phyloP scores from a whole-genome alignment of 345 rosid species.

The Cardiospermum halicacabum region DNA sequence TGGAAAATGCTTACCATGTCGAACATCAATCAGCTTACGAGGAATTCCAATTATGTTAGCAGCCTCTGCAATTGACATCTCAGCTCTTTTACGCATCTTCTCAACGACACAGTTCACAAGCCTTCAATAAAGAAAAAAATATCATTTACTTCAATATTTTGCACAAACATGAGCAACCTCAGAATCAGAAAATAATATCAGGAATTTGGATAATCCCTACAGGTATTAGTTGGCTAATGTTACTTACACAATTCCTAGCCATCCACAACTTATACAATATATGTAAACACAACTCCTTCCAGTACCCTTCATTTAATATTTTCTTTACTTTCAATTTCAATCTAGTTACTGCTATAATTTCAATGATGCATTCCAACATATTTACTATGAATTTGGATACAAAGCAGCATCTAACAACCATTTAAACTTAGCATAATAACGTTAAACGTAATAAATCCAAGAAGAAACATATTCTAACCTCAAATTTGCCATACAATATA shows the following conservation, averaged over 20 bases:
- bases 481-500: constrained; percentile 78
- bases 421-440: background rate
- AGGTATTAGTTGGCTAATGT: background rate
- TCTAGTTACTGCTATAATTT: background rate
- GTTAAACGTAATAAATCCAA: background rate
- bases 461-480: constrained; percentile 42
- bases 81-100: constrained; percentile 64
- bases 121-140: constrained; percentile 35
- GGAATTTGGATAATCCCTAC: background rate
- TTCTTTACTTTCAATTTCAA: background rate
- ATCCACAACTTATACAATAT: background rate
- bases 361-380: background rate
- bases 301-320: background rate
- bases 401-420: background rate
- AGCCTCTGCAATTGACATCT: constrained; percentile 82
- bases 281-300: background rate
- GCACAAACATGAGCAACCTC: no score
- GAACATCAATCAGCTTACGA: constrained; percentile 76
- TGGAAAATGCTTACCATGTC: constrained; percentile 65
- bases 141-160: background rate
- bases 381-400: background rate
- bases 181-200: no score
- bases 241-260: background rate
- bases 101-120: constrained; percentile 90
- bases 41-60: constrained; percentile 81